Conservation (phyloP, 257 asterid species). For the Jaltomata sinuosa region DNA sequence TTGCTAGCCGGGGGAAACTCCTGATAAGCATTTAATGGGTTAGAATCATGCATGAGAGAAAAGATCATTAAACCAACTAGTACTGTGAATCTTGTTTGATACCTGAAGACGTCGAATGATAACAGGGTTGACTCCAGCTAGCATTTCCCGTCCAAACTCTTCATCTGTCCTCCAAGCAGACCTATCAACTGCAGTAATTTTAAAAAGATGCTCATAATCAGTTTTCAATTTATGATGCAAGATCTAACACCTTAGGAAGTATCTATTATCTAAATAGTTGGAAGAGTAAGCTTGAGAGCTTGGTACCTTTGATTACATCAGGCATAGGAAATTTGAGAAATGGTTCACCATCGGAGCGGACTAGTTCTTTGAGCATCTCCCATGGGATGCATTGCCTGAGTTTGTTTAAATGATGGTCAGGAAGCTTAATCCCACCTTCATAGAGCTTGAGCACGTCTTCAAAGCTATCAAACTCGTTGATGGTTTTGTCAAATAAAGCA, state of each 20-base stretch:
- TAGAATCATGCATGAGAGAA: background rate
- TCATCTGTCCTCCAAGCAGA: conserved; percentile 95
- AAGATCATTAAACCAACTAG: background rate
- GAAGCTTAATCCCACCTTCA: conserved; percentile 51
- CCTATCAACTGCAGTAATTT: conserved; percentile 44
- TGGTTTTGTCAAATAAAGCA: conserved; percentile 59
- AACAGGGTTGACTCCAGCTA: conserved; percentile 95
- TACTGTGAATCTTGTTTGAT: background rate
- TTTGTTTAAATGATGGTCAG: conserved; percentile 22
- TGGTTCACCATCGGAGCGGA: conserved; percentile 57
- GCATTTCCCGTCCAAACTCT: conserved; percentile 92
- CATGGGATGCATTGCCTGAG: conserved; percentile 49
- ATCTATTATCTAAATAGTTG: background rate
- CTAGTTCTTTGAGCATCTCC: conserved; percentile 60
- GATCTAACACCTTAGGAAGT: background rate
- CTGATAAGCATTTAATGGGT: conserved; percentile 23
- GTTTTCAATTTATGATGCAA: background rate
- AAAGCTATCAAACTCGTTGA: conserved; percentile 78
- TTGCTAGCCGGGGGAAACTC: conserved; percentile 78
- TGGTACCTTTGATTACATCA: conserved; percentile 63
- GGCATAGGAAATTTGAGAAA: conserved; percentile 69
- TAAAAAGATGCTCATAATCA: background rate
- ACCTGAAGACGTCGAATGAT: conserved; percentile 58
- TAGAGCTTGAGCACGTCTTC: conserved; percentile 57
- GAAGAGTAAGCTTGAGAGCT: background rate